These are phyloP conservation scores for Ganoderma sinense DNA, from an alignment of 1,284 basidiomycete species.

Conservation along the genomic window DNA sequence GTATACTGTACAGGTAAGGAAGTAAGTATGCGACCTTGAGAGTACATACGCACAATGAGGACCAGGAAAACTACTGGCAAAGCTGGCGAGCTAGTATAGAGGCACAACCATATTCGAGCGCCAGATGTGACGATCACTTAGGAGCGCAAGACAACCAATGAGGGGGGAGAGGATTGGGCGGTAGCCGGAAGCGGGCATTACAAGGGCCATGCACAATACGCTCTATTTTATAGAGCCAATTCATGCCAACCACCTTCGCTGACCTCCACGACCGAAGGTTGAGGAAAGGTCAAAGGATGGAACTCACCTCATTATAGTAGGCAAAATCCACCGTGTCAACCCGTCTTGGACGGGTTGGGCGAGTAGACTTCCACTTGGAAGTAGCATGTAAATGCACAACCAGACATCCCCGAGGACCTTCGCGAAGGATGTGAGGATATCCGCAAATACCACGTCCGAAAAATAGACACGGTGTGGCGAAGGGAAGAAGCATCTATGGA, in stretches of 20 bases:
- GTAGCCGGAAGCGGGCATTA: neutral
- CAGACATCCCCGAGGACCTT: conserved; percentile 97
- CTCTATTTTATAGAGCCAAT: neutral
- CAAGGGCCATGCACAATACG: neutral
- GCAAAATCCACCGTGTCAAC: conserved; percentile 77
- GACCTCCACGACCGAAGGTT: neutral
- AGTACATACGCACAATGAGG: neutral
- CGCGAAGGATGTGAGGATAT: conserved; percentile 96
- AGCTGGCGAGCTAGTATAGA: neutral
- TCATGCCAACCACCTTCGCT: neutral
- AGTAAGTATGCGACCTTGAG: neutral
- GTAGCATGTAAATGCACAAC: conserved; percentile 84
- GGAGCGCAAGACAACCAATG: neutral
- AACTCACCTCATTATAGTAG: conserved; percentile 85
- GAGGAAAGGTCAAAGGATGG: neutral
- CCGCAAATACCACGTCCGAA: conserved; percentile 93
- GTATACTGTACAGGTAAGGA: conserved; percentile 62
- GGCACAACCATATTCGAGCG: neutral
- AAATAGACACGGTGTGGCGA: conserved; percentile 77
- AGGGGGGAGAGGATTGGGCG: neutral
- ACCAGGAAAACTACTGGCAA: neutral
- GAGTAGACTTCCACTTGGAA: conserved; percentile 79
- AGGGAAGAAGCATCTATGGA: conserved; percentile 79
- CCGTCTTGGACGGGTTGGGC: conserved; percentile 68
- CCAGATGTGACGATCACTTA: neutral